Evolutionary conservation across 805 yeast genomes (phyloP), one percentile per base, ranked within the genome.

Genomic region (Candida loeiensis): DNA sequence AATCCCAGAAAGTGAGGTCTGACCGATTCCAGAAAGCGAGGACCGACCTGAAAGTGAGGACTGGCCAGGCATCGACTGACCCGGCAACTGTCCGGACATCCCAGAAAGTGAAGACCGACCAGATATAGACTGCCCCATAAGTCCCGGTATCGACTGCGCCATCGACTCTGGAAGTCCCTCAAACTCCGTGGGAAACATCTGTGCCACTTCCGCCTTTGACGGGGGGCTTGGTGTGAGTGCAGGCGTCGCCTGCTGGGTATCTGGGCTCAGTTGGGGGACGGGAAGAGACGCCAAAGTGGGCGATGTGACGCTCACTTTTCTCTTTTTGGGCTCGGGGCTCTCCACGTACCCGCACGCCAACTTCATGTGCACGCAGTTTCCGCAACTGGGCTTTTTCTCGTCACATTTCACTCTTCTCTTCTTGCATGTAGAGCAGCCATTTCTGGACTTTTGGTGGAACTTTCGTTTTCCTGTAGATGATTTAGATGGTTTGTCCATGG

Each of bases 351-450:
- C 74, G 63, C 98, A 90, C 19, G 76, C 82, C 25, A 90, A 69
- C 16, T 85, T 82, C 79, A 90, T 77, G 45, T 88, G 81, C 36
- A 69, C 63, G 62, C 98, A 90, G 62, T 88, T 88, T 16, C 67
- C 66, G 59, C 98, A 90, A 6, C 68, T 57, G 1, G 97, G 97
- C 45, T 80, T 83, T 1, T 68, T 66, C 59, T 91, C 97, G 58
- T 90, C 97, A 69, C 98, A 90, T 58, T 90, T 90, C 29, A 91
- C 96, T 37, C 97, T 70, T 51, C 98, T 75, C 47, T 78, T 75
- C 56, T 90, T 90, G 63, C 98, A 90, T 2, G 95, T 85, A 28
- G 80, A 76, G 63, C 98, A 90, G 0, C 98, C 98, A 41, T 79
- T 77, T 42, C 95, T 76, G 25, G 95, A 85, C 61, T 91, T 91